Conservation (phyloP, 306 rosid species). For the Abrus pulchellus region DNA sequence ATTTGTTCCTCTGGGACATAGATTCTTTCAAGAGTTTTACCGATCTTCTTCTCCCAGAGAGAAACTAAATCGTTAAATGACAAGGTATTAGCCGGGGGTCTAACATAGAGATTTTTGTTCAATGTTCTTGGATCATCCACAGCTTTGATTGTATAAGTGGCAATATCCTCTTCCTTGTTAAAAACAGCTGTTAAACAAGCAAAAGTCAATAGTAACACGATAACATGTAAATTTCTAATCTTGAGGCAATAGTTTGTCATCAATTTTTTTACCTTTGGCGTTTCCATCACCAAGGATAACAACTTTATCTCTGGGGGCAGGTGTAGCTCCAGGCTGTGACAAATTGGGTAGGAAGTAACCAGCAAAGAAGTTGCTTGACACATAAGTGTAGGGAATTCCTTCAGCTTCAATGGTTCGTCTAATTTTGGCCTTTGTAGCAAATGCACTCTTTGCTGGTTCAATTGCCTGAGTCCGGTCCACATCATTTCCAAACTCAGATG, state of each 20-base stretch:
- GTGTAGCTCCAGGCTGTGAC: slow-evolving; percentile 46
- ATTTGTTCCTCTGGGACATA: slow-evolving; percentile 54
- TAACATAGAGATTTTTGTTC: slow-evolving; percentile 61
- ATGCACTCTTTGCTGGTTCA: slow-evolving; percentile 54
- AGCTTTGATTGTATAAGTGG: slow-evolving; percentile 55
- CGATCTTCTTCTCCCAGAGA: slow-evolving; percentile 66
- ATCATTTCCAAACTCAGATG: slow-evolving; percentile 64
- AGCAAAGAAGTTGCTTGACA: slow-evolving; percentile 50
- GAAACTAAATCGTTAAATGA: slow-evolving; percentile 60
- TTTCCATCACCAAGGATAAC: slow-evolving; percentile 65
- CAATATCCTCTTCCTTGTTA: slow-evolving; percentile 63
- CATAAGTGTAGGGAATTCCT: slow-evolving; percentile 57
- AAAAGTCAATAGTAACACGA: not conserved
- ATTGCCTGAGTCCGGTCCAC: slow-evolving; percentile 51
- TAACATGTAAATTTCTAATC: not conserved
- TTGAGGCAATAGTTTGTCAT: not conserved
- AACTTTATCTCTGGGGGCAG: slow-evolving; percentile 60
- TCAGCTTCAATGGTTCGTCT: slow-evolving; percentile 56
- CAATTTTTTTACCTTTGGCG: slow-evolving; percentile 50
- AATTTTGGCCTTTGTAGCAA: slow-evolving; percentile 41
- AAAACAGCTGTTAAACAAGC: slow-evolving; percentile 45
- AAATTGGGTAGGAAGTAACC: slow-evolving; percentile 48
- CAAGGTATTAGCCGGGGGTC: slow-evolving; percentile 52
- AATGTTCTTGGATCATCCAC: slow-evolving; percentile 69
- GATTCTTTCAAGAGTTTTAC: slow-evolving; percentile 59